phyloP scores from a whole-genome alignment of 164 flowering plant species.

The Vitis labrusca region DNA sequence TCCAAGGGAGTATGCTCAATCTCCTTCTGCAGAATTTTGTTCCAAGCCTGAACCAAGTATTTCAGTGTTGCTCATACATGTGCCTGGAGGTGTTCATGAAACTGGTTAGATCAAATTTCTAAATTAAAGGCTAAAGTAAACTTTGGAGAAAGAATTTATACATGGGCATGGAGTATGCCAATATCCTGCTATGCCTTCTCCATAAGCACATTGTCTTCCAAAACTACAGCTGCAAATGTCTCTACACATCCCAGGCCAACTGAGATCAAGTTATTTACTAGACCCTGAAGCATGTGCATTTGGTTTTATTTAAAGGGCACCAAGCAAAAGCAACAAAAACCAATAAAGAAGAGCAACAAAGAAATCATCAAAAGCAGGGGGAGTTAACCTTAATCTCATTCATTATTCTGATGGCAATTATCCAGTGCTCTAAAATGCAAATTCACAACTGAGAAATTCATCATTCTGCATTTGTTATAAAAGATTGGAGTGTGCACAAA shows the following conservation, averaged over 20 bases:
- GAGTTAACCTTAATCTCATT: too few relatives aligned
- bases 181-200: constrained; percentile 99
- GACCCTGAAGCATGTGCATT: constrained; percentile 46
- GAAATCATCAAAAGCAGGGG: not conserved
- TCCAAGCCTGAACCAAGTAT: constrained; percentile 88
- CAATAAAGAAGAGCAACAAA: not conserved
- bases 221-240: constrained; percentile 90
- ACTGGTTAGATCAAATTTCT: not conserved
- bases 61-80: constrained; percentile 90
- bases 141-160: constrained; percentile 23
- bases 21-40: constrained; percentile 82
- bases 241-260: constrained; percentile 93
- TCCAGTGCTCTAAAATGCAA: too few relatives aligned
- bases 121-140: not conserved
- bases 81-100: constrained; percentile 49
- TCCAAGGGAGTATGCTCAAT: constrained; percentile 61
- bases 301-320: not conserved
- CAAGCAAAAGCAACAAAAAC: not conserved
- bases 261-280: constrained; percentile 77
- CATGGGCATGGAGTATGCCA: constrained; percentile 98
- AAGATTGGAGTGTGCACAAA: too few relatives aligned
- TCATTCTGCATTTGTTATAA: too few relatives aligned
- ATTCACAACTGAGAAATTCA: too few relatives aligned
- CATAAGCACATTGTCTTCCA: constrained; percentile 98
- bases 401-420: too few relatives aligned